These are phyloP conservation scores for Rasamsonia emersonii DNA, from an alignment of 2,329 filamentous ascomycete genomes.

Conservation along the genomic window DNA sequence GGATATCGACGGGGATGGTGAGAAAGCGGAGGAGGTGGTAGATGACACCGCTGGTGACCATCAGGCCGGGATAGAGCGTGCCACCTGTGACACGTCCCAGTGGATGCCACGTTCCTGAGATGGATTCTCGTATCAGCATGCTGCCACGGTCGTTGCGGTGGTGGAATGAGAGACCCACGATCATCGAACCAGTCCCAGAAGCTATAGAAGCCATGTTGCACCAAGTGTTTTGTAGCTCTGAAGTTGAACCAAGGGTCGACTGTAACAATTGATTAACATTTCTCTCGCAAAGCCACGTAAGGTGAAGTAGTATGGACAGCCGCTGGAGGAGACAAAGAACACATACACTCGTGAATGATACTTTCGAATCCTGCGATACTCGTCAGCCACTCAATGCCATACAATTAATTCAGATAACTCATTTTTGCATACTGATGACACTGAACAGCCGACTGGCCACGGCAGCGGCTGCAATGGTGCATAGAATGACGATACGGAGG, in stretches of 20 bases:
- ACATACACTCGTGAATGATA: conserved; percentile 98
- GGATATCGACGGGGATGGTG: conserved; percentile 89
- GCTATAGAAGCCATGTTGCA: conserved; percentile 93
- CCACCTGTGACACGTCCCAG: conserved; percentile 96
- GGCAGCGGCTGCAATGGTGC: conserved; percentile 82
- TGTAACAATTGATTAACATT: conserved; percentile 33
- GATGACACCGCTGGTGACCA: conserved; percentile 97
- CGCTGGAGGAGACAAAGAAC: conserved; percentile 3
- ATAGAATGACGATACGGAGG: conserved; percentile 81
- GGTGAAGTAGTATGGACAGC: too few species aligned
- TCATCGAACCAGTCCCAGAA: conserved; percentile 99
- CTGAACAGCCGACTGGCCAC: conserved; percentile 93
- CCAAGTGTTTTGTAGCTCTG: conserved; percentile 92
- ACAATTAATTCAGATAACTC: too few species aligned
- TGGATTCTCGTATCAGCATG: conserved; percentile 12
- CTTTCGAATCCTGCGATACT: conserved; percentile 71
- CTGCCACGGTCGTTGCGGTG: conserved; percentile 7
- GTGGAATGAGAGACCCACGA: conserved; percentile 47
- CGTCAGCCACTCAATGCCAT: conserved; percentile 6
- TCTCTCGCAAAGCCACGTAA: too few species aligned
- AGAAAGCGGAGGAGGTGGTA: conserved; percentile 87
- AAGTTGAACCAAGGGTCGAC: conserved; percentile 99
- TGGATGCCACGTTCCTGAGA: conserved; percentile 85
- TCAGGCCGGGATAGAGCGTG: conserved; percentile 95
- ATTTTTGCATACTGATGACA: conserved; percentile 91